A percentile compares a stretch with the other conserved stretches of the same genome.
phyloP scores from a whole-genome alignment of 2,329 filamentous ascomycete genomes.

The Bertia moriformis region DNA sequence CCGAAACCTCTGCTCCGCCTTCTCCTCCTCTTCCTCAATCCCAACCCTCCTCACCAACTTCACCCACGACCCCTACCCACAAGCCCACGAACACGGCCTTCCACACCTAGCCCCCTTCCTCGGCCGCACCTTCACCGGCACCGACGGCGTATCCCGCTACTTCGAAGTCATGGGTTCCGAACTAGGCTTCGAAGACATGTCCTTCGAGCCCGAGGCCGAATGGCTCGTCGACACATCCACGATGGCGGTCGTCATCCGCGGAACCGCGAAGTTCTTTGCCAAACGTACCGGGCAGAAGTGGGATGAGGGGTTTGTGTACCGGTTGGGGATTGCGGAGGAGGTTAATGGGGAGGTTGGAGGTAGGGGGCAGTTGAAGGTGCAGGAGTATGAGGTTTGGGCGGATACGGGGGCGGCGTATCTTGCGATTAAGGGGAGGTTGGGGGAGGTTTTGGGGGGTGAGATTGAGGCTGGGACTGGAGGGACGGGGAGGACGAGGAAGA shows the following conservation, averaged over 20 bases:
- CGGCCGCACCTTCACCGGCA: constrained; percentile 20
- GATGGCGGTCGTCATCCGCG: constrained; percentile 15
- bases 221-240: constrained; percentile 19
- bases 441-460: constrained; percentile 3
- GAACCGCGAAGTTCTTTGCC: constrained; percentile 6
- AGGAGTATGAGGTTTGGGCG: constrained; percentile 23
- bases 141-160: constrained; percentile 16
- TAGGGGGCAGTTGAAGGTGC: constrained; percentile 11
- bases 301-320: constrained; percentile 23
- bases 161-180: constrained; percentile 15
- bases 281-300: constrained; percentile 17
- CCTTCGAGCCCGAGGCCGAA: constrained; percentile 15
- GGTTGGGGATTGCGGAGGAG: constrained; percentile 17
- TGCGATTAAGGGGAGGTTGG: constrained; percentile 12
- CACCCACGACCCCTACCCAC: constrained; percentile 1
- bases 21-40: neutral
- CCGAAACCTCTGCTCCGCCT: neutral
- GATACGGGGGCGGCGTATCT: constrained; percentile 26
- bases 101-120: constrained; percentile 22
- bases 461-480: neutral
- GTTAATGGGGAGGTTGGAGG: constrained; percentile 1
- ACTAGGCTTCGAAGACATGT: constrained; percentile 18
- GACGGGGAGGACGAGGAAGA: neutral
- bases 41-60: neutral
- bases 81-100: constrained; percentile 22